Conservation (phyloP, 306 rosid genomes). For the Cyclanthera cordifolia region DNA sequence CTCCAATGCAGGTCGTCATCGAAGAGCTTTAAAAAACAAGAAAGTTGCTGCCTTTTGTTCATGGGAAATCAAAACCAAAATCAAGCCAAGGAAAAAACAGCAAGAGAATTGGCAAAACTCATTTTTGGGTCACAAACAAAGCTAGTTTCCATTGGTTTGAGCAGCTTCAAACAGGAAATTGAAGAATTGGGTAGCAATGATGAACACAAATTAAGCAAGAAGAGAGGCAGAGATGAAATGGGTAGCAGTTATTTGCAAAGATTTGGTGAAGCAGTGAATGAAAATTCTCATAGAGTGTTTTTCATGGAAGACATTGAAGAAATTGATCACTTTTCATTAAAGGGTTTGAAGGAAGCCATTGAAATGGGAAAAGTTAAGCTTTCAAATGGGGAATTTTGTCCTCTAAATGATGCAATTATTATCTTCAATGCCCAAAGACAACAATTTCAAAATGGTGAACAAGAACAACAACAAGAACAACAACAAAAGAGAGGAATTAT, state of each 20-base stretch:
- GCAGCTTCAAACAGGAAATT: constrained; percentile 27
- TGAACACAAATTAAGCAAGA: constrained; percentile 25
- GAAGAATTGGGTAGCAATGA: too few species aligned
- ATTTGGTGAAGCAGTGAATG: constrained; percentile 63
- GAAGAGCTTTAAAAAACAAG: constrained; percentile 17
- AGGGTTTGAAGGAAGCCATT: constrained; percentile 54
- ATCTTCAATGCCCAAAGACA: constrained; percentile 44
- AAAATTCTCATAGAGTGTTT: constrained; percentile 75
- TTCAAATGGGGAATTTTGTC: constrained; percentile 40
- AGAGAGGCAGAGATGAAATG: constrained; percentile 39
- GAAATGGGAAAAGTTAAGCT: constrained; percentile 41
- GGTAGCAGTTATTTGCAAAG: constrained; percentile 47
- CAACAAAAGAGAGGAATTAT: background rate
- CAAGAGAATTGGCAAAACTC: constrained; percentile 60
- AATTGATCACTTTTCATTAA: constrained; percentile 42
- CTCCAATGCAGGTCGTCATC: constrained; percentile 61
- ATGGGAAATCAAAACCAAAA: constrained; percentile 30
- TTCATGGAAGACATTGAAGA: constrained; percentile 61
- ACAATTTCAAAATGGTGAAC: constrained; percentile 20
- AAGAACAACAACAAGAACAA: constrained; percentile 15
- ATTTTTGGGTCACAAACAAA: constrained; percentile 54
- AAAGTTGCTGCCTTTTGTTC: constrained; percentile 60
- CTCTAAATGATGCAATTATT: constrained; percentile 64
- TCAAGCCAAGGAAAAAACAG: constrained; percentile 48
- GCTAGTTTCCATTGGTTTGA: constrained; percentile 35